Evolutionary conservation across 1,284 basidiomycete genomes (phyloP).

Genomic region (Athelia sp.): DNA sequence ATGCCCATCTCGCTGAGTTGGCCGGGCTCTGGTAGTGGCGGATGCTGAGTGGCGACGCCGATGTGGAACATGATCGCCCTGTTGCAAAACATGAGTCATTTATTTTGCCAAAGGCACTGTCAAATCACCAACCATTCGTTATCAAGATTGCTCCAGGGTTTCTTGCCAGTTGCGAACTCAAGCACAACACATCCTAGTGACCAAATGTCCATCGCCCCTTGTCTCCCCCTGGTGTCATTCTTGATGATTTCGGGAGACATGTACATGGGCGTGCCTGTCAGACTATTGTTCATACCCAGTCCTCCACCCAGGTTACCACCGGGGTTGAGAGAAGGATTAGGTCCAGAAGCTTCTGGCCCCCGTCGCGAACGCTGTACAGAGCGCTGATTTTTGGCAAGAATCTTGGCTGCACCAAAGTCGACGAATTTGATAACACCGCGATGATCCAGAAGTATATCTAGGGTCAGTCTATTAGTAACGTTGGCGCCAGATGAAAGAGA

Average conservation of each 20-base stretch:
- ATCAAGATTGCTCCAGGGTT: constrained; percentile 98
- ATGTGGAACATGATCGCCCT: constrained; percentile 99
- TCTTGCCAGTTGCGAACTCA: constrained; percentile 93
- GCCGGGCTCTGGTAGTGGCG: constrained; percentile 87
- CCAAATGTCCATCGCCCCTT: constrained; percentile 99
- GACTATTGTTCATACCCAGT: constrained; percentile 71
- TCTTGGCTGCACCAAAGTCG: constrained; percentile 98
- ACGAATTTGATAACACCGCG: constrained; percentile 95
- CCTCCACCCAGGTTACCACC: constrained; percentile 28
- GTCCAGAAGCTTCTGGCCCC: constrained; percentile 28
- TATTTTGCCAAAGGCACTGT: constrained; percentile 4
- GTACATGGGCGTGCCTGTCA: constrained; percentile 99
- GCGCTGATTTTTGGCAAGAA: constrained; percentile 90
- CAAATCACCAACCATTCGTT: constrained; percentile 84
- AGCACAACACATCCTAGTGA: constrained; percentile 94
- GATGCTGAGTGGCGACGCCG: constrained; percentile 95
- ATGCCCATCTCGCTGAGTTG: constrained; percentile 91
- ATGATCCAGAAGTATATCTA: constrained; percentile 94
- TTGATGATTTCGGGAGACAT: constrained; percentile 99
- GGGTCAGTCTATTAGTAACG: constrained; percentile 1
- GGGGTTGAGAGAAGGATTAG: constrained; percentile 15
- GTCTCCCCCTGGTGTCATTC: constrained; percentile 78
- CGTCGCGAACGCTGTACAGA: constrained; percentile 78
- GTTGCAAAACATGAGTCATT: constrained; percentile 8
- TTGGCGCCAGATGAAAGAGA: constrained; percentile 5